phyloP scores from a whole-genome alignment of 306 rosid species.

The Castanea sativa region DNA sequence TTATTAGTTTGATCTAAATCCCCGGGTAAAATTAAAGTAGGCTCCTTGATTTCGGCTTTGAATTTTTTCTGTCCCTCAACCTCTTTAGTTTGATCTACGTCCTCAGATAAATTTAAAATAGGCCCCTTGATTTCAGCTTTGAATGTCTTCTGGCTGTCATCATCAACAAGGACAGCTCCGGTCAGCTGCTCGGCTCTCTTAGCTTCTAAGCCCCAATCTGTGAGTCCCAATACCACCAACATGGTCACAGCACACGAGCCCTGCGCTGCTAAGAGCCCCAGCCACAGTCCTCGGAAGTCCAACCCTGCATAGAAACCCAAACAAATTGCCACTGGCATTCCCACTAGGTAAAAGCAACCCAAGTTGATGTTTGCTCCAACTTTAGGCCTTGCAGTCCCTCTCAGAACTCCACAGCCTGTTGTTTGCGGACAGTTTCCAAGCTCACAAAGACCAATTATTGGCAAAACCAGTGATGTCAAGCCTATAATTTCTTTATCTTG shows the following conservation, averaged over 20 bases:
- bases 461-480: slow-evolving; percentile 72
- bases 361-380: slow-evolving; percentile 79
- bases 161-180: slow-evolving; percentile 26
- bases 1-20: slow-evolving; percentile 29
- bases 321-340: slow-evolving; percentile 81
- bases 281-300: slow-evolving; percentile 86
- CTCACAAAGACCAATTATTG: slow-evolving; percentile 86
- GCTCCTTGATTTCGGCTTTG: slow-evolving; percentile 35
- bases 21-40: slow-evolving; percentile 23
- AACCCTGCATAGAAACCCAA: slow-evolving; percentile 55
- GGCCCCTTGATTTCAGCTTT: slow-evolving; percentile 37
- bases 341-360: slow-evolving; percentile 83
- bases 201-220: slow-evolving; percentile 83
- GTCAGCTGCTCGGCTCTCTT: slow-evolving; percentile 59
- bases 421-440: slow-evolving; percentile 95
- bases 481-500: slow-evolving; percentile 53
- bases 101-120: slow-evolving; percentile 22
- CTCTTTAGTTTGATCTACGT: slow-evolving; percentile 24
- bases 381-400: slow-evolving; percentile 92
- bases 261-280: slow-evolving; percentile 90
- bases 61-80: slow-evolving; percentile 11
- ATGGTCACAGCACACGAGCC: slow-evolving; percentile 76
- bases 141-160: slow-evolving; percentile 35
- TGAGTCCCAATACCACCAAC: slow-evolving; percentile 62
- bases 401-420: slow-evolving; percentile 86